Conservation (phyloP, 2,329 filamentous ascomycete species). For the Bipolaris oryzae region DNA sequence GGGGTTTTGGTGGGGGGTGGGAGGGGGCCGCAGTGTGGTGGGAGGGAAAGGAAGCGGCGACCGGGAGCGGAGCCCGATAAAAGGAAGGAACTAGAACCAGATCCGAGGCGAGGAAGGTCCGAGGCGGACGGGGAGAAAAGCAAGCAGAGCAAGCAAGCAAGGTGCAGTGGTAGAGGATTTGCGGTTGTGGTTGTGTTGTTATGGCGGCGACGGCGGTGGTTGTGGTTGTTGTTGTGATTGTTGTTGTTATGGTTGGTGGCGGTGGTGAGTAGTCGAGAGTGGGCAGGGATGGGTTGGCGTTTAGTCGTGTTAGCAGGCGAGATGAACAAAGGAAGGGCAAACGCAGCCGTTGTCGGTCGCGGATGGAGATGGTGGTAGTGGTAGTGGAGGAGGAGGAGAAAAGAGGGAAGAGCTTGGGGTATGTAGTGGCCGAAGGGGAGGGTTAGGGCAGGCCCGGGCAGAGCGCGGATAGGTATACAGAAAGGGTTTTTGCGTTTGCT, state of each 20-base stretch:
- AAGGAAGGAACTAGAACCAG: slow-evolving; percentile 7
- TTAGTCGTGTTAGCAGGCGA: slow-evolving; percentile 11
- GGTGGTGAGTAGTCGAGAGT: not conserved
- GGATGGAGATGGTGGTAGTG: not conserved
- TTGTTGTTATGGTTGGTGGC: not conserved
- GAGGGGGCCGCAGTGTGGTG: slow-evolving; percentile 22
- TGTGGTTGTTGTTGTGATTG: not conserved
- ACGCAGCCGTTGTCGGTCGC: slow-evolving; percentile 20
- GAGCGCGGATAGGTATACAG: slow-evolving; percentile 18
- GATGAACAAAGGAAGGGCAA: slow-evolving; percentile 28
- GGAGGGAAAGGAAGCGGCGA: slow-evolving; percentile 20
- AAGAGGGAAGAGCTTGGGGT: slow-evolving; percentile 9
- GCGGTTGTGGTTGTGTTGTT: slow-evolving; percentile 8
- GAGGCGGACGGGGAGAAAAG: not conserved
- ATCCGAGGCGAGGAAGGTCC: slow-evolving; percentile 8
- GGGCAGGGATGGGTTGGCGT: slow-evolving; percentile 12
- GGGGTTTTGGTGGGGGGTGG: slow-evolving; percentile 28
- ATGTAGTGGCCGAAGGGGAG: slow-evolving; percentile 19
- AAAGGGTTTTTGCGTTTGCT: slow-evolving; percentile 38
- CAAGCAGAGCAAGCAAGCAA: not conserved
- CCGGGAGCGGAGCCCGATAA: slow-evolving; percentile 7
- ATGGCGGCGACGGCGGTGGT: not conserved
- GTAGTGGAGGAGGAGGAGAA: too few species aligned
- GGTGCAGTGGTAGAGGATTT: slow-evolving; percentile 7
- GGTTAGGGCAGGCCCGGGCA: slow-evolving; percentile 19